Evolutionary conservation across 352 stramenopile genomes (phyloP).

Genomic region (Hyaloperonospora brassicae): DNA sequence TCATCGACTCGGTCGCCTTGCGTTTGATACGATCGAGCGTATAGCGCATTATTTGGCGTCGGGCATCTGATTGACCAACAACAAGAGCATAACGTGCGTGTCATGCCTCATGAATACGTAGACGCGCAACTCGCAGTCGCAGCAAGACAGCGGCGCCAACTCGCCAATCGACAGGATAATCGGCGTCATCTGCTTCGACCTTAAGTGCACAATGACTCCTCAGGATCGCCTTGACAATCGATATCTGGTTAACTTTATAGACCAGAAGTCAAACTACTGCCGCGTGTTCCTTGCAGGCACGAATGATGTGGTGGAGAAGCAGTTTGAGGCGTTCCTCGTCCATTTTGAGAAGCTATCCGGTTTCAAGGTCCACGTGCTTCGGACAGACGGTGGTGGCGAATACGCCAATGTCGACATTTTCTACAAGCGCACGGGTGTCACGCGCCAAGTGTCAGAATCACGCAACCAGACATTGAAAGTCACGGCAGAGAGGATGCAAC

Average conservation of each 20-base stretch:
- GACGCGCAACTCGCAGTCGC: not conserved
- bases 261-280: not conserved
- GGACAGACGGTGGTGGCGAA: slow-evolving; percentile 19
- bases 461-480: slow-evolving; percentile 15
- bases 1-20: not conserved
- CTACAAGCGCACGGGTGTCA: slow-evolving; percentile 14
- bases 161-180: too few relatives aligned
- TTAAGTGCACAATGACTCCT: too few relatives aligned
- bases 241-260: not conserved
- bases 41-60: not conserved
- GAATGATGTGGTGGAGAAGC: not conserved
- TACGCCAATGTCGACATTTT: slow-evolving; percentile 25
- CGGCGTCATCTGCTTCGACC: too few relatives aligned
- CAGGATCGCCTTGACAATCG: not conserved
- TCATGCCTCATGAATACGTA: not conserved
- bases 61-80: not conserved
- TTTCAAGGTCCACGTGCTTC: slow-evolving; percentile 8
- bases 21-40: not conserved
- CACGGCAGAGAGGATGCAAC: slow-evolving; percentile 25
- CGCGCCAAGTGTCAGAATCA: slow-evolving; percentile 11
- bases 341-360: slow-evolving; percentile 14
- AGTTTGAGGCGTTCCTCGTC: slow-evolving; percentile 9
- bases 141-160: not conserved
- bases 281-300: not conserved
- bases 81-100: not conserved